Evolutionary conservation across 305 asterid genomes (phyloP).

Genomic region (Rubia occidens): DNA sequence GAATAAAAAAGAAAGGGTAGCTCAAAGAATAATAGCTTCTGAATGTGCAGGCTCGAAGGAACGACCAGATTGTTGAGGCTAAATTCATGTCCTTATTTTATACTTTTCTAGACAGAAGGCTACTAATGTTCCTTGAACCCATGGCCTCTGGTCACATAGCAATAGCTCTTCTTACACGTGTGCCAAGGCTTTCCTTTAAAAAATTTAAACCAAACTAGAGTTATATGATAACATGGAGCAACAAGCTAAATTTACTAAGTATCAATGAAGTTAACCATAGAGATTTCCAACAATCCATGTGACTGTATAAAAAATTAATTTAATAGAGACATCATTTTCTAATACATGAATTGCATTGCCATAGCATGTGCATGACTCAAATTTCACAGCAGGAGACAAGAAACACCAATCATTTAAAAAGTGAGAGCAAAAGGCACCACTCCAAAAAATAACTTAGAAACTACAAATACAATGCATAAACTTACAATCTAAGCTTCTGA

Average conservation of each 20-base stretch:
- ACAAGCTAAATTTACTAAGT: not conserved
- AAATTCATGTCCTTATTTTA: not conserved
- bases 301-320: not conserved
- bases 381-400: not conserved
- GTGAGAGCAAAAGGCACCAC: not conserved
- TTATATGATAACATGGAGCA: not conserved
- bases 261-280: not conserved
- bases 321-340: not conserved
- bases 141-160: not conserved
- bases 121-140: not conserved
- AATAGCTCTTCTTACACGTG: not conserved
- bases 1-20: not conserved
- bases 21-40: not conserved
- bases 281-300: conserved; percentile 6
- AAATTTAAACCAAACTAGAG: not conserved
- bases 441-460: conserved; percentile 8
- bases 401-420: not conserved
- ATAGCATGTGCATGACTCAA: not conserved
- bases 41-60: not conserved
- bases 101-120: not conserved
- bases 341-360: not conserved
- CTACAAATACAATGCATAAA: conserved; percentile 7
- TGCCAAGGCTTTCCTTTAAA: not conserved
- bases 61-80: not conserved
- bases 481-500: conserved; percentile 80